Evolutionary conservation across 2,329 filamentous ascomycete species (phyloP).

Genomic region (Pezicula neosporulosa): DNA sequence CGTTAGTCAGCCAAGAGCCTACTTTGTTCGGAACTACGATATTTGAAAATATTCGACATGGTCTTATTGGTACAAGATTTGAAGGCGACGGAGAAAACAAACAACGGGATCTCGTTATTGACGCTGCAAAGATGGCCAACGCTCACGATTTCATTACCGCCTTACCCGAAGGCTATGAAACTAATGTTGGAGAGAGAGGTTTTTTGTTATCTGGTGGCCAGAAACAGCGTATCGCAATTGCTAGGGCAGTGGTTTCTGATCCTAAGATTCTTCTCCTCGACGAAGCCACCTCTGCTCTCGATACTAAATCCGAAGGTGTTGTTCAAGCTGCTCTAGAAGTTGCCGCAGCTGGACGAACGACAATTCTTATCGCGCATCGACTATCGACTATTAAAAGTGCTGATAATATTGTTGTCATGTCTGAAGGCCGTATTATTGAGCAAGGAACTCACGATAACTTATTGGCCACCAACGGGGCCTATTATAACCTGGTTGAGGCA

Average conservation of each 20-base stretch:
- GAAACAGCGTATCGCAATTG: conserved; percentile 95
- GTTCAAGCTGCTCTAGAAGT: conserved; percentile 90
- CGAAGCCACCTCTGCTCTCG: conserved; percentile 89
- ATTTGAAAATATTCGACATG: conserved; percentile 84
- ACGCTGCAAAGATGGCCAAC: conserved; percentile 87
- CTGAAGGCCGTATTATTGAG: conserved; percentile 80
- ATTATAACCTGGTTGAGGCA: conserved; percentile 81
- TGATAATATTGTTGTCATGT: conserved; percentile 95
- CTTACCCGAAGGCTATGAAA: conserved; percentile 87
- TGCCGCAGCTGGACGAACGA: conserved; percentile 82
- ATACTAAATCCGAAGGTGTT: conserved; percentile 91
- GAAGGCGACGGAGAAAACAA: conserved; percentile 67
- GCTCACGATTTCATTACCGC: conserved; percentile 85
- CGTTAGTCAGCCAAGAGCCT: conserved; percentile 90
- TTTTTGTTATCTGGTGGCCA: conserved; percentile 92
- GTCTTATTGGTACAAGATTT: conserved; percentile 78
- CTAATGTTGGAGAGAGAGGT: conserved; percentile 91
- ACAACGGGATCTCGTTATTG: conserved; percentile 67
- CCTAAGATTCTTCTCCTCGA: conserved; percentile 91
- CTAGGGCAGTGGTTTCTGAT: conserved; percentile 83
- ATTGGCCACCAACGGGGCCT: conserved; percentile 67
- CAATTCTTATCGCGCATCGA: conserved; percentile 93
- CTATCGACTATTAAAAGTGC: conserved; percentile 92
- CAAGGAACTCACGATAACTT: conserved; percentile 85
- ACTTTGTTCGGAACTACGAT: conserved; percentile 88